Conservation (phyloP, 129 eudicot genomes). For the Lonicera japonica region DNA sequence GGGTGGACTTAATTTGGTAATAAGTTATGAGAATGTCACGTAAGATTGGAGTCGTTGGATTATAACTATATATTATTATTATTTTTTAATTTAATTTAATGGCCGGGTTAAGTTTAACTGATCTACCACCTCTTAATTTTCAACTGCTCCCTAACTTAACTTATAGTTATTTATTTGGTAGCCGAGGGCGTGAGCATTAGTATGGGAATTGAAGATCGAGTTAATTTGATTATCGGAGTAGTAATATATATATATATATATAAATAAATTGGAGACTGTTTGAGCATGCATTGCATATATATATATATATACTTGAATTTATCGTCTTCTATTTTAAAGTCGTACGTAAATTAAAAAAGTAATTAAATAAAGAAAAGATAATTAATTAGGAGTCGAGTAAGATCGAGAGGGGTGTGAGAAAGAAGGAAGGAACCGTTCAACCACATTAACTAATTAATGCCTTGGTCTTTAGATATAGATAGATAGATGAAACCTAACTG, state of each 20-base stretch:
- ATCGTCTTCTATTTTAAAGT: neutral
- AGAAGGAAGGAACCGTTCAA: conserved; percentile 29
- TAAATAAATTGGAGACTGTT: neutral
- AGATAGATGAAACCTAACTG: neutral
- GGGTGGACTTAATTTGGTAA: conserved; percentile 55
- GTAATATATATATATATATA: no score
- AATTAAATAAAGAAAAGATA: no score
- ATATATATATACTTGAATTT: no score
- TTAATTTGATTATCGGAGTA: no score
- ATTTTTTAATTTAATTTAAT: neutral
- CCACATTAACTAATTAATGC: conserved; percentile 3
- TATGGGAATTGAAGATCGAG: neutral
- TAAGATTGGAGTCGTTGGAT: conserved; percentile 13
- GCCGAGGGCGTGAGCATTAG: neutral
- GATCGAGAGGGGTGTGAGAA: conserved; percentile 6
- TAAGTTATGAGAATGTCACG: conserved; percentile 15
- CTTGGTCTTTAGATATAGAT: no score
- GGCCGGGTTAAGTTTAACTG: neutral
- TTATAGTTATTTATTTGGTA: neutral
- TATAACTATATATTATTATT: conserved; percentile 5
- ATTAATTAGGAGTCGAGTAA: no score
- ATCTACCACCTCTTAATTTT: no score
- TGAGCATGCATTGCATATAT: no score
- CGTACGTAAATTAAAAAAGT: conserved; percentile 19
- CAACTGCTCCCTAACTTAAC: neutral